These are phyloP conservation scores for Leccinum rimulosum DNA, from an alignment of 768 basidiomycete genomes.

Conservation along the genomic window DNA sequence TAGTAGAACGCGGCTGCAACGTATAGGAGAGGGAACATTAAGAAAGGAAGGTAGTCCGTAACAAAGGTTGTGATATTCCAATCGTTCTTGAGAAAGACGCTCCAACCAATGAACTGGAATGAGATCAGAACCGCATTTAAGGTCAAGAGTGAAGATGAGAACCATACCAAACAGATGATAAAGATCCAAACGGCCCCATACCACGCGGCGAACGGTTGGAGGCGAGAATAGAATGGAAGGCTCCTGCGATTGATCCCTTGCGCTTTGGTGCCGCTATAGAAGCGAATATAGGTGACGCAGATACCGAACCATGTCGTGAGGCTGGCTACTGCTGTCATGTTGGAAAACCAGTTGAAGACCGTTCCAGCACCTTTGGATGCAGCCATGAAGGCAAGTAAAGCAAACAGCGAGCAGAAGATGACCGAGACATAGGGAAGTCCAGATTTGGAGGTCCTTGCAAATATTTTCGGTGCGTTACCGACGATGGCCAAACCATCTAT, in stretches of 20 bases:
- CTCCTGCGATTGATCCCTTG: constrained; percentile 73
- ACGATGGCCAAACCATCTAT: constrained; percentile 76
- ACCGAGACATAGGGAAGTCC: constrained; percentile 81
- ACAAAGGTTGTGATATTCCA: constrained; percentile 69
- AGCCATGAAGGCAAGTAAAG: constrained; percentile 58
- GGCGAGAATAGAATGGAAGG: constrained; percentile 64
- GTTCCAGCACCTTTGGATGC: constrained; percentile 59
- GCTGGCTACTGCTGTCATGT: constrained; percentile 65
- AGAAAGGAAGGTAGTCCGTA: constrained; percentile 75
- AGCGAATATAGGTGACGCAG: constrained; percentile 73
- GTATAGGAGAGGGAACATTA: constrained; percentile 75
- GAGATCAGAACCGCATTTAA: constrained; percentile 25
- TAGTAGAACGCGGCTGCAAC: constrained; percentile 51
- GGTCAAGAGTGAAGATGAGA: background rate
- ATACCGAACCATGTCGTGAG: constrained; percentile 84
- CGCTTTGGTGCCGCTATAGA: constrained; percentile 72
- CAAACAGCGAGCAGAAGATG: constrained; percentile 64
- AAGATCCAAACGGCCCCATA: constrained; percentile 35
- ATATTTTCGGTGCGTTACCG: constrained; percentile 82
- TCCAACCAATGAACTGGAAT: constrained; percentile 45
- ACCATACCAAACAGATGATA: constrained; percentile 61
- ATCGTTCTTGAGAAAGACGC: constrained; percentile 49
- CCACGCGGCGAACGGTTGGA: constrained; percentile 81
- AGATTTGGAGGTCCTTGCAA: constrained; percentile 60
- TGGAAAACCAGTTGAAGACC: constrained; percentile 80